Evolutionary conservation across 1,284 basidiomycete species (phyloP), one percentile per base, ranked within the genome.

Genomic region (Irpex sp.): DNA sequence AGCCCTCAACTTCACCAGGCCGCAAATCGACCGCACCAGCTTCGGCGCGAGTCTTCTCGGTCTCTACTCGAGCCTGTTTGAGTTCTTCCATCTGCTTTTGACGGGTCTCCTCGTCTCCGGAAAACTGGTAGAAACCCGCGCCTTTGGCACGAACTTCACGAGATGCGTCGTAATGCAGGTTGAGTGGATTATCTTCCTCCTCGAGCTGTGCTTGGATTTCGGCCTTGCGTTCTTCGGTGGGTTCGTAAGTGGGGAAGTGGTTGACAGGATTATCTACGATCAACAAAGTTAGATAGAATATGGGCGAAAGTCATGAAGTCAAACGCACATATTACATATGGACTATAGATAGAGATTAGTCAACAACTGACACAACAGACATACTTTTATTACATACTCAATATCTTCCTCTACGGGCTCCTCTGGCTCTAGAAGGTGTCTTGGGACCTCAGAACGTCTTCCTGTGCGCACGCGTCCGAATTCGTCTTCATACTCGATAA

Each of bases 121-220:
- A 92, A 74, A 98, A 96, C 70, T 92, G 87, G 73, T 96, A 97
- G 76, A 92, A 93, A 0, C 86, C 95, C 0, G 95, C 95, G 37
- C 93, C 96, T 70, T 89, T 89, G n/a, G 89, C 85, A 6, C 96
- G 90, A 8, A 90, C 86, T 74, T 99, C 96, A 59, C 78, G 79
- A 0, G 84, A 81, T 0, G 93, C 83, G 73, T 98, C 93, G 74
- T 95, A 98, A 72, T 96, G 94, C 15, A 84, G 77, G 15, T 85
- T 82, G 3, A 93, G 81, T 0, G 91, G 88, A 61, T 86, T 89
- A 59, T 86, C 81, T 17, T 87, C 87, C 69, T 97, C 95, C 17
- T 86, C 82, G 33, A 84, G 81, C 4, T 88, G 82, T 67, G 92
- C 87, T 68, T 89, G 87, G 67, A 97, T 93, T 62, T 88, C 83